Evolutionary conservation across 768 basidiomycete species (phyloP).

Genomic region (Lactarius akahatsu): DNA sequence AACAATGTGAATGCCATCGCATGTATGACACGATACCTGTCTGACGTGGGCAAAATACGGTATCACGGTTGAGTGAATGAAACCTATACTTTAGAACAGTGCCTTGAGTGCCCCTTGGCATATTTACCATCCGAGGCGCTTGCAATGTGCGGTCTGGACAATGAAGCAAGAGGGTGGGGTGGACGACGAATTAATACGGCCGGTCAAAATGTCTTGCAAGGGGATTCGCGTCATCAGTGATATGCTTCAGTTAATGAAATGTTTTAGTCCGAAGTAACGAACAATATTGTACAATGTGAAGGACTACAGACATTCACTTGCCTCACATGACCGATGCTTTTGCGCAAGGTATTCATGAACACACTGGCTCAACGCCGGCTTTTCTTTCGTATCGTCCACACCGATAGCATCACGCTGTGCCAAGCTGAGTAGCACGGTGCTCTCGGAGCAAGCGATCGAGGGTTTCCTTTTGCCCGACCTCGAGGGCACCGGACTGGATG

Average conservation of each 20-base stretch:
- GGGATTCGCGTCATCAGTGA: neutral
- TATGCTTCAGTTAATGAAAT: neutral
- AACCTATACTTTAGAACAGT: neutral
- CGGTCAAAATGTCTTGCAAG: neutral
- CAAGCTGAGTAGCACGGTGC: conserved; percentile 52
- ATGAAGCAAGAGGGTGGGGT: neutral
- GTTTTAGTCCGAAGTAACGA: neutral
- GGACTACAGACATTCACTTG: neutral
- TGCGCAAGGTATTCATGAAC: neutral
- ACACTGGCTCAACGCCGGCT: conserved; percentile 17
- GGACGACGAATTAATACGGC: neutral
- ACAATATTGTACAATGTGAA: conserved; percentile 11
- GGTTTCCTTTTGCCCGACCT: conserved; percentile 90
- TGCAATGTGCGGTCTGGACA: neutral
- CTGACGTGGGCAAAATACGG: neutral
- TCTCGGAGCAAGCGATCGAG: conserved; percentile 82
- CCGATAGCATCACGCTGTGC: conserved; percentile 6
- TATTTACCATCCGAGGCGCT: neutral
- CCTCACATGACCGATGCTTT: neutral
- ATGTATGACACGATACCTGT: neutral
- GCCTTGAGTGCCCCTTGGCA: neutral
- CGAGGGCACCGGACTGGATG: conserved; percentile 88
- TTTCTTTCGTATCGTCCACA: neutral
- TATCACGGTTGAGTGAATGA: neutral
- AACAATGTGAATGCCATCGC: no score